A percentile compares a stretch with the other conserved stretches of the same genome.
Evolutionary conservation across 2,329 filamentous ascomycete species (phyloP).

Genomic region (Talaromyces sp.): DNA sequence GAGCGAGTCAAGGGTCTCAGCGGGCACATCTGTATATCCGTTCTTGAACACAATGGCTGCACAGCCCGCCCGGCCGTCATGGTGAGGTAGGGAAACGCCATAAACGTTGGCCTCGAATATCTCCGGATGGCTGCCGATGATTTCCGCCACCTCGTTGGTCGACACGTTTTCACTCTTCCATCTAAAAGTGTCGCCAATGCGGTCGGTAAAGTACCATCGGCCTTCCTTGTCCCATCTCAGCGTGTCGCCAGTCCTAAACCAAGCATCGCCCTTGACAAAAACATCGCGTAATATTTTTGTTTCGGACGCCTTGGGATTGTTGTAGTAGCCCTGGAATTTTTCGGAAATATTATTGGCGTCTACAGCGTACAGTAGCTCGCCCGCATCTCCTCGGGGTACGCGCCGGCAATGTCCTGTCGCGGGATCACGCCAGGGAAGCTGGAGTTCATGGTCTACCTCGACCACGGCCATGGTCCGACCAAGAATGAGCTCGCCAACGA

Average conservation of each 20-base stretch:
- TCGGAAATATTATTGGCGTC: slow-evolving; percentile 57
- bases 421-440: slow-evolving; percentile 61
- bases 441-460: slow-evolving; percentile 64
- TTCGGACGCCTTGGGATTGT: slow-evolving; percentile 63
- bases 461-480: slow-evolving; percentile 53
- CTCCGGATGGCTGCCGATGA: slow-evolving; percentile 59
- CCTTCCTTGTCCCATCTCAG: slow-evolving; percentile 66
- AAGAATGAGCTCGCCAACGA: slow-evolving; percentile 52
- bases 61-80: slow-evolving; percentile 80
- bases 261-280: slow-evolving; percentile 69
- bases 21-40: slow-evolving; percentile 25
- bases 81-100: slow-evolving; percentile 69
- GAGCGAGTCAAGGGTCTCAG: slow-evolving; percentile 51
- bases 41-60: slow-evolving; percentile 61
- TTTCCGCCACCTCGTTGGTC: slow-evolving; percentile 73
- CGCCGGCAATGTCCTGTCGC: slow-evolving; percentile 62
- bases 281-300: slow-evolving; percentile 71
- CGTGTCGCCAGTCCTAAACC: slow-evolving; percentile 80
- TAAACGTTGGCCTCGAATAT: slow-evolving; percentile 81
- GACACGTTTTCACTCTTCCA: slow-evolving; percentile 76
- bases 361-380: slow-evolving; percentile 69
- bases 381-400: slow-evolving; percentile 56
- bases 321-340: slow-evolving; percentile 77
- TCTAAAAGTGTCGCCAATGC: slow-evolving; percentile 49
- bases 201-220: slow-evolving; percentile 70